Evolutionary conservation across 208 protist species (phyloP).

Genomic region (Hexamita inflata): DNA sequence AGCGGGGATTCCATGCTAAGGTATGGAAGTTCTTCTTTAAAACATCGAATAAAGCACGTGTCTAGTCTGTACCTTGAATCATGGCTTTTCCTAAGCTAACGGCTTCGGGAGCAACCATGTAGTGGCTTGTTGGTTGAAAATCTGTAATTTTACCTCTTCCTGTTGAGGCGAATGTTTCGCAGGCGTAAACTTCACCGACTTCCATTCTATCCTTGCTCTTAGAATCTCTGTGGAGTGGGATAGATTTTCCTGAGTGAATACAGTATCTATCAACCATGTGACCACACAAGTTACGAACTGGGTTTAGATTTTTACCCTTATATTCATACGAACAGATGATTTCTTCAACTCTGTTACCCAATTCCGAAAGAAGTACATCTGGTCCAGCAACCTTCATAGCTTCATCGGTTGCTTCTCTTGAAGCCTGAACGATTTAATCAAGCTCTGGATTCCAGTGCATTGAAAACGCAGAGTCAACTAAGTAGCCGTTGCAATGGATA

Average conservation of each 20-base stretch:
- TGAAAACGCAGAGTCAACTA: slow-evolving; percentile 91
- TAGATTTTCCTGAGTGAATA: slow-evolving; percentile 92
- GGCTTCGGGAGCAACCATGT: slow-evolving; percentile 33
- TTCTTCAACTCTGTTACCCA: slow-evolving; percentile 45
- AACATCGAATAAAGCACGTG: slow-evolving; percentile 1
- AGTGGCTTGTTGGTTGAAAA: slow-evolving; percentile 31
- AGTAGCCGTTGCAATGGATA: slow-evolving; percentile 74
- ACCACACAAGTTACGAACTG: slow-evolving; percentile 89
- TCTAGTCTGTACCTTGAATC: background rate
- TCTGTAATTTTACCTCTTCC: slow-evolving; percentile 55
- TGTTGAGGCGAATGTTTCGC: slow-evolving; percentile 98
- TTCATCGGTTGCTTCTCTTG: slow-evolving; percentile 86
- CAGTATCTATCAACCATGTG: slow-evolving; percentile 62
- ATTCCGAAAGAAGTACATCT: slow-evolving; percentile 36
- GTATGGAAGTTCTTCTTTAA: slow-evolving; percentile 28
- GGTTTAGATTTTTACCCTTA: slow-evolving; percentile 62
- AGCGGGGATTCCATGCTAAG: slow-evolving; percentile 33
- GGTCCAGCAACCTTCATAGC: slow-evolving; percentile 63
- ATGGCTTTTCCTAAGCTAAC: background rate
- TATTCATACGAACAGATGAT: slow-evolving; percentile 54
- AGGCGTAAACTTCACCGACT: slow-evolving; percentile 87
- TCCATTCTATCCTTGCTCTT: slow-evolving; percentile 48
- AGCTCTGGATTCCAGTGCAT: slow-evolving; percentile 82
- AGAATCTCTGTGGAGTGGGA: slow-evolving; percentile 87
- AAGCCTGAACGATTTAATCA: slow-evolving; percentile 75